Evolutionary conservation across 345 rosid genomes (phyloP).

Genomic region (Limnanthes douglasii): DNA sequence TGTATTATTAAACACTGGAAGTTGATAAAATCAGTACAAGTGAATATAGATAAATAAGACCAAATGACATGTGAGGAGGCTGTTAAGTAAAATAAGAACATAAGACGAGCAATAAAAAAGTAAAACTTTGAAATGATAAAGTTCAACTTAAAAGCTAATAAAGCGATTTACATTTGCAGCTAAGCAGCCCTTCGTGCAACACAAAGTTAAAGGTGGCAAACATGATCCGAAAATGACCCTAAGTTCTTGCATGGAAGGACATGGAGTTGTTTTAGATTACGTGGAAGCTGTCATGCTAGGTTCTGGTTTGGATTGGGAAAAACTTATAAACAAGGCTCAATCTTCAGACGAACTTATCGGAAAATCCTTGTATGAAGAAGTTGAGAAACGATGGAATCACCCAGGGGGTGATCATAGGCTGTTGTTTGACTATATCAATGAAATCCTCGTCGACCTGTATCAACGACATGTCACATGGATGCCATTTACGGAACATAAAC

Average conservation of each 20-base stretch:
- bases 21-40: too few relatives aligned
- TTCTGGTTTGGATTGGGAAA: slow-evolving; percentile 25
- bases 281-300: slow-evolving; percentile 17
- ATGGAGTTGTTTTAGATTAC: slow-evolving; percentile 10
- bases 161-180: slow-evolving; percentile 14
- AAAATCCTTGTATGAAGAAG: slow-evolving; percentile 13
- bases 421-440: slow-evolving; percentile 24
- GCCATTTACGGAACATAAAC: slow-evolving; percentile 11
- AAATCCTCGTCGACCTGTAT: slow-evolving; percentile 22
- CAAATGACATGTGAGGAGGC: too few relatives aligned
- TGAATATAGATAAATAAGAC: too few relatives aligned
- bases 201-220: slow-evolving; percentile 6
- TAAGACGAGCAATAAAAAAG: too few relatives aligned
- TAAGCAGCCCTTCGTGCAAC: slow-evolving; percentile 5
- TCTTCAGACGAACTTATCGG: slow-evolving; percentile 21
- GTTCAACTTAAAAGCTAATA: too few relatives aligned
- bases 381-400: slow-evolving; percentile 4
- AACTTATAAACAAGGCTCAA: slow-evolving; percentile 14
- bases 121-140: too few relatives aligned
- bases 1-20: too few relatives aligned
- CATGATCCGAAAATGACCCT: too few relatives aligned
- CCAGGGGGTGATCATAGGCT: slow-evolving; percentile 10
- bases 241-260: slow-evolving; percentile 1
- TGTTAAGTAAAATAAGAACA: too few relatives aligned
- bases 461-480: slow-evolving; percentile 13